These are phyloP conservation scores for Geosmithia putterillii DNA, from an alignment of 2,329 filamentous ascomycete genomes.

Conservation along the genomic window DNA sequence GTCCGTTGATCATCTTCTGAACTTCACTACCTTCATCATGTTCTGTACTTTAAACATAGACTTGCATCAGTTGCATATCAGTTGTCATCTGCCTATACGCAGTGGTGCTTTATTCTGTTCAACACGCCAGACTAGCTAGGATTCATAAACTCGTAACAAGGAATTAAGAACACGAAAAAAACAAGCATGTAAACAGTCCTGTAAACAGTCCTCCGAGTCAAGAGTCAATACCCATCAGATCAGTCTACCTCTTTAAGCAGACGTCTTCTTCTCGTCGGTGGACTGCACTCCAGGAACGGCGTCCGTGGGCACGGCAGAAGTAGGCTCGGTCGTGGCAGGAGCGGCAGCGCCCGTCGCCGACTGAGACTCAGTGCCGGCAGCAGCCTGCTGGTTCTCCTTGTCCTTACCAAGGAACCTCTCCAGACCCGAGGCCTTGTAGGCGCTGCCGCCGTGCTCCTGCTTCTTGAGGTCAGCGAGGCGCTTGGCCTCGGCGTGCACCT, in stretches of 20 bases:
- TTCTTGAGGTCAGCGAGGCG: conserved; percentile 83
- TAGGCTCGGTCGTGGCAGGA: conserved; percentile 3
- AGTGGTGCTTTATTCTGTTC: neutral
- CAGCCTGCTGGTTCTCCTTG: conserved; percentile 15
- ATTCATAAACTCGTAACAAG: neutral
- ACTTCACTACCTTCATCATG: too few relatives aligned
- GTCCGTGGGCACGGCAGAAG: neutral
- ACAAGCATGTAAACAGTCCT: neutral
- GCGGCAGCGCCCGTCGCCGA: neutral
- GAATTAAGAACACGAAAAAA: neutral
- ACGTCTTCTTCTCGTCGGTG: conserved; percentile 9
- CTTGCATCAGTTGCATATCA: too few relatives aligned
- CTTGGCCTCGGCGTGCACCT: conserved; percentile 85
- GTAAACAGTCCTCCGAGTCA: too few relatives aligned
- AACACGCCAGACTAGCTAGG: neutral
- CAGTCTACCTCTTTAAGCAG: neutral
- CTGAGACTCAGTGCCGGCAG: conserved; percentile 5
- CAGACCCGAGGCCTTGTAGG: conserved; percentile 46
- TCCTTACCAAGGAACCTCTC: conserved; percentile 46
- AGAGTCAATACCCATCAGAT: neutral
- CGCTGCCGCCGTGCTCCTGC: conserved; percentile 44
- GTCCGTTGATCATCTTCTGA: too few relatives aligned
- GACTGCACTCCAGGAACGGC: conserved; percentile 10
- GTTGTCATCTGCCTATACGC: too few relatives aligned
- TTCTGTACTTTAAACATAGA: too few relatives aligned